Evolutionary conservation across 2,329 filamentous ascomycete genomes (phyloP).

Genomic region (Phaeosphaeriaceae sp.): DNA sequence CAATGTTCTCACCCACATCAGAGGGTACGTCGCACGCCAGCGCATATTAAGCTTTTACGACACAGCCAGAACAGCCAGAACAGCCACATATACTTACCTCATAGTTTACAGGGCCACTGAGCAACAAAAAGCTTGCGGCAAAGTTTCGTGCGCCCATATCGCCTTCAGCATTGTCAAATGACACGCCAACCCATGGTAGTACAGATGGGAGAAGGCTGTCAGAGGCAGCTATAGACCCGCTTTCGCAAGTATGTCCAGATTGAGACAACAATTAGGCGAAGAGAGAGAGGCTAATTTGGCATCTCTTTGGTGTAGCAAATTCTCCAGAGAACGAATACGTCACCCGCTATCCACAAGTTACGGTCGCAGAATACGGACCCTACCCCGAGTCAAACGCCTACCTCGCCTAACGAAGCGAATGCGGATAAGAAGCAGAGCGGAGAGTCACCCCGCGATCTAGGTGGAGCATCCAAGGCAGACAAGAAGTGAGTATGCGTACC

Average conservation of each 20-base stretch:
- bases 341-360: constrained; percentile 63
- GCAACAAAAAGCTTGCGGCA: constrained; percentile 35
- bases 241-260: constrained; percentile 66
- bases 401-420: constrained; percentile 58
- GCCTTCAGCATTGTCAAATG: constrained; percentile 22
- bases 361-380: constrained; percentile 55
- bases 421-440: constrained; percentile 41
- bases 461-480: constrained; percentile 34
- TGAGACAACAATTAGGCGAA: constrained; percentile 3
- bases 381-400: constrained; percentile 34
- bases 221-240: constrained; percentile 65
- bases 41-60: not conserved
- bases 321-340: constrained; percentile 70
- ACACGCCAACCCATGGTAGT: constrained; percentile 23
- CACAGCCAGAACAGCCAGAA: constrained; percentile 1
- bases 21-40: constrained; percentile 30
- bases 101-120: constrained; percentile 22
- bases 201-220: constrained; percentile 22
- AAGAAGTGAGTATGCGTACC: constrained; percentile 43
- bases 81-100: constrained; percentile 22
- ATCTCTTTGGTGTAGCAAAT: constrained; percentile 53
- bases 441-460: constrained; percentile 33
- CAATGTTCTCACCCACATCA: constrained; percentile 24
- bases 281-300: too few species aligned
- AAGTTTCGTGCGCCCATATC: constrained; percentile 36